Base-by-base conservation (phyloP, 805 yeast species). In the Metschnikowia henanensis region DNA sequence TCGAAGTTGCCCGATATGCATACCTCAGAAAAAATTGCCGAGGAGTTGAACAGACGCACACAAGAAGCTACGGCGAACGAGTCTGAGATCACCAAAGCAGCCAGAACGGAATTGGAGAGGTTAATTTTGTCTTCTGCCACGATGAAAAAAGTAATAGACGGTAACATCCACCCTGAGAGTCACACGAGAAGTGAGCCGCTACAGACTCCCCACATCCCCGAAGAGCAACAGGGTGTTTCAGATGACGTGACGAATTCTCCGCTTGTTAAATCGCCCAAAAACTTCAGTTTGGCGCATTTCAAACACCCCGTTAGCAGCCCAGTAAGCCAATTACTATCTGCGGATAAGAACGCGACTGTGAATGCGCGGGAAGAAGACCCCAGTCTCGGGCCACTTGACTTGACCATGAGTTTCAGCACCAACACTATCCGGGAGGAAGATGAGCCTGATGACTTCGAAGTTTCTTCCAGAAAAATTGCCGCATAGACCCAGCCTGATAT, bases 341-440 rank as follows among this genome's bases (percentile, higher is more conserved):
- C 52, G 3, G 55, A 53, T n/a, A 30, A 23, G 18, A 18, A 25
- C 8, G 15, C 38, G 17, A 7, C 8, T 6, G 21, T 30, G 6
- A 17, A 15, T 3, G 38, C 33, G 22, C 28, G 16, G 5, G 40
- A 37, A 17, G 6, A 3, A 3, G 33, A 26, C 16, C 37, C 33
- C 3, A 20, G n/a, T 2, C 10, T 26, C 26, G 36, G 33, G 26
- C 29, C 39, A 37, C 42, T 43, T 9, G 67, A 60, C 29, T 50
- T 61, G 37, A 30, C 47, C 15, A 65, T 56, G 47, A 63, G 67
- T 40, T 62, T 50, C 48, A 63, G 68, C 43, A 66, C 71, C 16
- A 62, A 59, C 45, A 68, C 74, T 23, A 69, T 69, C 23, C 56
- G 56, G 35, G 75, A 69, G 48, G 74, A 69, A 41, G 73, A 68